Conservation (phyloP, 2,329 filamentous ascomycete species). For the Botrytis fragariae region DNA sequence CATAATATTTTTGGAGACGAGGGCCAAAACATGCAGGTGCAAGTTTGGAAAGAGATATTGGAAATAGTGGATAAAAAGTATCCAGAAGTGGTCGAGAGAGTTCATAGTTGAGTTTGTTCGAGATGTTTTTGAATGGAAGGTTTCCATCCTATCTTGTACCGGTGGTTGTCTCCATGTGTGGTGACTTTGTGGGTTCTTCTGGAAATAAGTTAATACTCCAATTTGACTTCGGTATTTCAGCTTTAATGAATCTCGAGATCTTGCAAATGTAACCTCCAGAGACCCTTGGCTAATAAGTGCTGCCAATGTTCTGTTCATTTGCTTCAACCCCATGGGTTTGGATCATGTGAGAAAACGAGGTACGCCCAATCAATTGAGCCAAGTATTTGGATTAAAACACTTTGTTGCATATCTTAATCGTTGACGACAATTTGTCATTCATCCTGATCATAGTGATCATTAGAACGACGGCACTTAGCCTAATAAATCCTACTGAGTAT, state of each 20-base stretch:
- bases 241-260: neutral
- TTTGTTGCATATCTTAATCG: neutral
- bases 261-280: neutral
- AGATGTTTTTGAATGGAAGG: neutral
- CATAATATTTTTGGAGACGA: constrained; percentile 30
- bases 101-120: neutral
- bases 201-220: neutral
- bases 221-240: neutral
- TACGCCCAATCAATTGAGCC: neutral
- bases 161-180: neutral
- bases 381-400: neutral
- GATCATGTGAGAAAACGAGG: neutral
- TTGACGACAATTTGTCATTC: neutral
- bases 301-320: neutral
- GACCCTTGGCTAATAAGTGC: neutral
- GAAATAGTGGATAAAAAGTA: constrained; percentile 28
- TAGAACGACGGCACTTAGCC: neutral
- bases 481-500: neutral
- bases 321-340: neutral
- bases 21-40: constrained; percentile 32
- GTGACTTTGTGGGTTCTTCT: neutral
- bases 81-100: constrained; percentile 3
- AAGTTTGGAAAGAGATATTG: constrained; percentile 33
- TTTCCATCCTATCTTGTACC: neutral
- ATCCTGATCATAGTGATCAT: neutral